These are phyloP conservation scores for Nannochloropsis gaditana DNA, from an alignment of 108 stramenopile species.

Conservation along the genomic window DNA sequence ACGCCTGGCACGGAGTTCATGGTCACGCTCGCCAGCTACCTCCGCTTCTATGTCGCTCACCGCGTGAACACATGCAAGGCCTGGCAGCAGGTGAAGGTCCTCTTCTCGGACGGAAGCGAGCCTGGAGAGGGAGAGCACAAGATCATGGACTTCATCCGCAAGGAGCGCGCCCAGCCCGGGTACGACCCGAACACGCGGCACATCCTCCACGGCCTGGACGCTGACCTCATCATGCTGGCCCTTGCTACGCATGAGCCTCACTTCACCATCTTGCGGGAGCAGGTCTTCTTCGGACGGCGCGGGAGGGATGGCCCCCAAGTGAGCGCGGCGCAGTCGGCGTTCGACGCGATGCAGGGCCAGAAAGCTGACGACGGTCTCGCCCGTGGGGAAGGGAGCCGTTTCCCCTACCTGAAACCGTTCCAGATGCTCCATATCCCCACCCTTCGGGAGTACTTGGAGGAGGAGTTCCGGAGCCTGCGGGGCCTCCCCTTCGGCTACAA, in stretches of 20 bases:
- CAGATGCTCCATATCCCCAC: slow-evolving; percentile 71
- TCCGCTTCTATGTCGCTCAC: slow-evolving; percentile 63
- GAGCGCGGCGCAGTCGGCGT: not conserved
- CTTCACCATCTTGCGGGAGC: slow-evolving; percentile 92
- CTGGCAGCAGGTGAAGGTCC: slow-evolving; percentile 53
- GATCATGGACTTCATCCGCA: slow-evolving; percentile 94
- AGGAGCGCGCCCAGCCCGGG: slow-evolving; percentile 79
- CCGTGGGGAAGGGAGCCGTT: slow-evolving; percentile 2
- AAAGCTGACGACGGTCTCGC: not conserved
- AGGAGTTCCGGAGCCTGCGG: slow-evolving; percentile 64
- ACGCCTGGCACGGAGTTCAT: slow-evolving; percentile 56
- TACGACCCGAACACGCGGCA: slow-evolving; percentile 93
- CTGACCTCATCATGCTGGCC: slow-evolving; percentile 98
- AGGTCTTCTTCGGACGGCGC: slow-evolving; percentile 54
- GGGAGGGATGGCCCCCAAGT: not conserved
- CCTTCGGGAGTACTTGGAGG: slow-evolving; percentile 85
- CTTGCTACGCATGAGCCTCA: slow-evolving; percentile 96
- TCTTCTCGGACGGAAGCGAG: slow-evolving; percentile 45
- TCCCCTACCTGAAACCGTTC: slow-evolving; percentile 39
- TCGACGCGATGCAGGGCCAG: slow-evolving; percentile 9
- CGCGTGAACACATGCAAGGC: slow-evolving; percentile 65
- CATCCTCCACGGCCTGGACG: slow-evolving; percentile 94
- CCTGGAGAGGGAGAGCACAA: slow-evolving; percentile 81
- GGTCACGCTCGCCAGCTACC: slow-evolving; percentile 41
- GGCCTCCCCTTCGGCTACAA: slow-evolving; percentile 58